Conservation (phyloP, 345 rosid species). For the Populus pruinosa region DNA sequence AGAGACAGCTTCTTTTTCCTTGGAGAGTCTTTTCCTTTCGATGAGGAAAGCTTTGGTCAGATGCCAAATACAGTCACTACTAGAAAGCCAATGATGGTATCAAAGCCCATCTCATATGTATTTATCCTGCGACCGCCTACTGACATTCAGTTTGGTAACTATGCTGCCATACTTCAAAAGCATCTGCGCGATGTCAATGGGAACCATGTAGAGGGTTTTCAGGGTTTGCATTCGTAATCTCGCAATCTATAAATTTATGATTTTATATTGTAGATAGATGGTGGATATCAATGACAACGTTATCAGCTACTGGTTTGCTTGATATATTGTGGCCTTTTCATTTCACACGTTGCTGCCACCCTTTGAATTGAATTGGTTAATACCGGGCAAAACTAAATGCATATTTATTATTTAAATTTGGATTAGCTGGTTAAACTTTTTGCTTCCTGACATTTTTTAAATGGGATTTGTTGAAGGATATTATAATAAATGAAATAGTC, state of each 20-base stretch:
- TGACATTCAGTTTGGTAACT: slow-evolving; percentile 50
- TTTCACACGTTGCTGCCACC: not conserved
- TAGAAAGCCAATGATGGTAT: slow-evolving; percentile 51
- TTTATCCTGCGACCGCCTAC: slow-evolving; percentile 61
- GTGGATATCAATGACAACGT: not conserved
- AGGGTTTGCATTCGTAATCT: not conserved
- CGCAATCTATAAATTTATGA: not conserved
- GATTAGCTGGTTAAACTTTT: too few species aligned
- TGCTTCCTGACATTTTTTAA: too few species aligned
- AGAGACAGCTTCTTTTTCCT: slow-evolving; percentile 86
- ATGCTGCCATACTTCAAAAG: slow-evolving; percentile 27
- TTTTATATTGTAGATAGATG: not conserved
- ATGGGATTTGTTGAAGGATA: too few species aligned
- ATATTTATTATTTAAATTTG: too few species aligned
- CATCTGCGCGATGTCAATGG: slow-evolving; percentile 28
- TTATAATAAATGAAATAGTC: too few species aligned
- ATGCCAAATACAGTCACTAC: slow-evolving; percentile 32
- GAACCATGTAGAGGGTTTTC: not conserved
- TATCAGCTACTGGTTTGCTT: not conserved
- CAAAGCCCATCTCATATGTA: slow-evolving; percentile 67
- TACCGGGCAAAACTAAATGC: not conserved
- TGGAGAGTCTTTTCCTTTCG: slow-evolving; percentile 58
- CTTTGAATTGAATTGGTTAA: not conserved
- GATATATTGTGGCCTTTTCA: not conserved
- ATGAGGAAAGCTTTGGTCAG: slow-evolving; percentile 60